These are phyloP conservation scores for Oryza meyeriana DNA, from an alignment of 176 grass and related monocot species.

Conservation along the genomic window DNA sequence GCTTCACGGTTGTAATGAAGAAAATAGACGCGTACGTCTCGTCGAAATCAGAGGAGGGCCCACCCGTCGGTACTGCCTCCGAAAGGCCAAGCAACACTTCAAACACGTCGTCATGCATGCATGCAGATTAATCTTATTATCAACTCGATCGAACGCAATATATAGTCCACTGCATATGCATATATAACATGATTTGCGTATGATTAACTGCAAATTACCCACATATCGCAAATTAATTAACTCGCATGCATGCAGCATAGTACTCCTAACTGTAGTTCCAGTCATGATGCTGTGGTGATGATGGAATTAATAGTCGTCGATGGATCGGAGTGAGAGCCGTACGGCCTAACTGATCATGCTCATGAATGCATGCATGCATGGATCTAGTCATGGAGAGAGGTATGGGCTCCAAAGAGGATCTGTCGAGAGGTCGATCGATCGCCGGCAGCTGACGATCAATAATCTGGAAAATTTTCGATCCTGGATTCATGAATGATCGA, in stretches of 20 bases:
- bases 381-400: not conserved
- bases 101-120: not conserved
- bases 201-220: not conserved
- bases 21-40: not conserved
- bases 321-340: not conserved
- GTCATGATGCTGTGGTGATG: no score
- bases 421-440: no score
- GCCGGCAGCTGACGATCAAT: no score
- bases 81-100: conserved; percentile 17
- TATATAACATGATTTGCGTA: not conserved
- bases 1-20: not conserved
- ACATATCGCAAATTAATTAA: no score
- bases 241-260: no score
- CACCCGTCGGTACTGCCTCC: not conserved
- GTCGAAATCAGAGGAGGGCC: not conserved
- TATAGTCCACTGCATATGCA: not conserved
- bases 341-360: not conserved
- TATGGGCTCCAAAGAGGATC: not conserved
- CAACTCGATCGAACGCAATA: not conserved
- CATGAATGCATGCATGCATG: not conserved
- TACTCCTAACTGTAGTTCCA: no score
- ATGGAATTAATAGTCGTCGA: no score
- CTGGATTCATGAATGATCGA: no score
- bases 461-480: no score
- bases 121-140: not conserved